A percentile compares a stretch with the other conserved stretches of the same genome.
These are phyloP conservation scores for Cucurbita ficifolia DNA, from an alignment of 306 rosid genomes.

Conservation along the genomic window DNA sequence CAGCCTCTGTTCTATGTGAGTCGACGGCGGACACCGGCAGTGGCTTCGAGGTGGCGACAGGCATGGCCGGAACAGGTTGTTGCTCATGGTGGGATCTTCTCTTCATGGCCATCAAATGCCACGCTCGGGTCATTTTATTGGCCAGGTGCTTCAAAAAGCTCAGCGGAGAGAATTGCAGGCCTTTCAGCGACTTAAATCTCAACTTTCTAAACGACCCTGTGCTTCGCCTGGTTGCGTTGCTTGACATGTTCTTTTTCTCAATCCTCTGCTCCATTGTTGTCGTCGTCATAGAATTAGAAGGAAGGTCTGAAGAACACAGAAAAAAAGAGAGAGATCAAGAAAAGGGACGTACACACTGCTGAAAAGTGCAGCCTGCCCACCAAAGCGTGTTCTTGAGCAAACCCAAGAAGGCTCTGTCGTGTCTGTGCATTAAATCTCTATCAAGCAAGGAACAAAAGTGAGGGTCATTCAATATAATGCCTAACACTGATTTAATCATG, in stretches of 20 bases:
- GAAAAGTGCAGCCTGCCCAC: constrained; percentile 12
- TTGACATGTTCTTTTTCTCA: constrained; percentile 15
- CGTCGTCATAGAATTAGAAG: constrained; percentile 1
- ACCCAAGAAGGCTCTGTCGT: constrained; percentile 1
- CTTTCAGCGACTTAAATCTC: constrained; percentile 20
- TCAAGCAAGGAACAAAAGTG: constrained; percentile 10
- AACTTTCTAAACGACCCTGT: constrained; percentile 1
- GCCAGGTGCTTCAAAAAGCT: constrained; percentile 47
- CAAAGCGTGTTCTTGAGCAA: background rate
- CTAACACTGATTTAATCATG: background rate
- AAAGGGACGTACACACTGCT: constrained; percentile 4
- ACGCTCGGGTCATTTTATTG: constrained; percentile 29
- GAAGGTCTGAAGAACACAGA: background rate
- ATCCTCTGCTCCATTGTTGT: background rate
- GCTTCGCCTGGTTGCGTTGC: constrained; percentile 10
- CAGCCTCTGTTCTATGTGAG: constrained; percentile 51
- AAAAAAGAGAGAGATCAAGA: background rate
- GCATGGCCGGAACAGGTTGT: constrained; percentile 17
- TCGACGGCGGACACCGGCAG: constrained; percentile 26
- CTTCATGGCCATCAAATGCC: constrained; percentile 23
- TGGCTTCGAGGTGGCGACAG: constrained; percentile 18
- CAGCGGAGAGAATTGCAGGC: constrained; percentile 18
- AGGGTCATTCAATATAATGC: constrained; percentile 2
- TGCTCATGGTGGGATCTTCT: constrained; percentile 15
- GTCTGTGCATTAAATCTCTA: background rate